phyloP scores from a whole-genome alignment of 495 filamentous ascomycete genomes.

The Aspergillus haitiensis region DNA sequence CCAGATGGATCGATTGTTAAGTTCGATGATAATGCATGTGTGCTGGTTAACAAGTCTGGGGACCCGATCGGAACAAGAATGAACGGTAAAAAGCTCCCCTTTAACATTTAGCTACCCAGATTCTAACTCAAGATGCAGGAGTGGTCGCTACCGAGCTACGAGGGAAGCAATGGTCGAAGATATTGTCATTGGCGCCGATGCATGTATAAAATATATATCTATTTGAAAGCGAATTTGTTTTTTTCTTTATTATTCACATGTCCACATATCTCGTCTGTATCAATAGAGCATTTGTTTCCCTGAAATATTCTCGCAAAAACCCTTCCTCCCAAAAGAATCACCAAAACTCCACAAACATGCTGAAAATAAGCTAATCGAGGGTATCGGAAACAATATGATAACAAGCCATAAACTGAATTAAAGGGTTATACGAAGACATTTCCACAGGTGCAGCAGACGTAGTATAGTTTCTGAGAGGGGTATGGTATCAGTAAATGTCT shows the following conservation, averaged over 20 bases:
- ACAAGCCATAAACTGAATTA: conserved; percentile 15
- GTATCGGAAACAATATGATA: conserved; percentile 37
- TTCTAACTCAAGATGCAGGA: conserved; percentile 49
- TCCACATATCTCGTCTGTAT: conserved; percentile 35
- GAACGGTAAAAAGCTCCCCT: conserved; percentile 56
- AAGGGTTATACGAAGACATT: conserved; percentile 68
- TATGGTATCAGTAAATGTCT: conserved; percentile 5
- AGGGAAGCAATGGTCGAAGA: conserved; percentile 93
- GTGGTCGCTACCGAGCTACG: conserved; percentile 85
- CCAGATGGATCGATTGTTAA: conserved; percentile 84
- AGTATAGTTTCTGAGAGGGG: conserved; percentile 84
- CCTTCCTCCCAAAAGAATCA: conserved; percentile 5
- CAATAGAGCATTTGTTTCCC: conserved; percentile 31
- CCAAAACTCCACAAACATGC: conserved; percentile 34
- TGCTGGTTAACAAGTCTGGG: conserved; percentile 93
- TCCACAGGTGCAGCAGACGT: conserved; percentile 90
- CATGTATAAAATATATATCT: conserved; percentile 64
- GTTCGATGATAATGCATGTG: conserved; percentile 98
- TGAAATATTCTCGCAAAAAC: conserved; percentile 3
- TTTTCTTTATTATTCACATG: conserved; percentile 18
- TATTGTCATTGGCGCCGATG: conserved; percentile 91
- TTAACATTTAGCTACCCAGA: conserved; percentile 1
- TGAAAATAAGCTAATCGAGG: conserved; percentile 28
- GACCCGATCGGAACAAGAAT: conserved; percentile 93
- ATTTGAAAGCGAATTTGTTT: conserved; percentile 37